Evolutionary conservation across 83 land plant species (phyloP).

Genomic region (Diphasiastrum complanatum): DNA sequence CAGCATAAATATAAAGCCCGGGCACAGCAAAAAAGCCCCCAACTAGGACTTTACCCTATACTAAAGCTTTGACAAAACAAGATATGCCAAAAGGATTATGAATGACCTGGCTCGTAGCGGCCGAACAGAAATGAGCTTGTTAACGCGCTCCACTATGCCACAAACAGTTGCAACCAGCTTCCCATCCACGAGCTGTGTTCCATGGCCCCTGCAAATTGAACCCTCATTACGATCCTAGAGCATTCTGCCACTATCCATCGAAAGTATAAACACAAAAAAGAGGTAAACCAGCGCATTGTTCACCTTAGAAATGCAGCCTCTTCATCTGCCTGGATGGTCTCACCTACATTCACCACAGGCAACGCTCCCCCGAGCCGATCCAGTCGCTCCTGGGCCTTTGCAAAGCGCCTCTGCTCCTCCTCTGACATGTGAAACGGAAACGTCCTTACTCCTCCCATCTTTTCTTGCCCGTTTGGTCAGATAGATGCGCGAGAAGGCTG

Average conservation of each 20-base stretch:
- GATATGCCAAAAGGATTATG: background rate
- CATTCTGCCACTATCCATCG: background rate
- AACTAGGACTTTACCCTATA: background rate
- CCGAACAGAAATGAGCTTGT: slow-evolving; percentile 81
- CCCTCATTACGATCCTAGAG: background rate
- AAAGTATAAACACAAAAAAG: background rate
- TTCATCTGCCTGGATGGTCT: slow-evolving; percentile 61
- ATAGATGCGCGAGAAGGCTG: too few species aligned
- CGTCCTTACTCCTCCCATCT: slow-evolving; percentile 34
- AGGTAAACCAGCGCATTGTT: background rate
- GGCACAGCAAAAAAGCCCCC: too few species aligned
- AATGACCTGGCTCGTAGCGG: slow-evolving; percentile 64
- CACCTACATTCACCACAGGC: slow-evolving; percentile 65
- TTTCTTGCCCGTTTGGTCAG: background rate
- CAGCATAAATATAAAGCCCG: too few species aligned
- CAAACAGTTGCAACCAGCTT: slow-evolving; percentile 80
- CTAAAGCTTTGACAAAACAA: background rate
- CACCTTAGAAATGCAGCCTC: slow-evolving; percentile 87
- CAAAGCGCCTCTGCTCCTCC: slow-evolving; percentile 53
- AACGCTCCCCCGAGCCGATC: too few species aligned
- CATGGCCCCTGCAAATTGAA: slow-evolving; percentile 67
- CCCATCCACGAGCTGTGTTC: slow-evolving; percentile 65
- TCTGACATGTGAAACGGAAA: slow-evolving; percentile 42
- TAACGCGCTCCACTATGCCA: slow-evolving; percentile 93
- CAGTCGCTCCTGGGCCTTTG: slow-evolving; percentile 43